Evolutionary conservation across 148 eudicot genomes (phyloP).

Genomic region (Nyssa sinensis): DNA sequence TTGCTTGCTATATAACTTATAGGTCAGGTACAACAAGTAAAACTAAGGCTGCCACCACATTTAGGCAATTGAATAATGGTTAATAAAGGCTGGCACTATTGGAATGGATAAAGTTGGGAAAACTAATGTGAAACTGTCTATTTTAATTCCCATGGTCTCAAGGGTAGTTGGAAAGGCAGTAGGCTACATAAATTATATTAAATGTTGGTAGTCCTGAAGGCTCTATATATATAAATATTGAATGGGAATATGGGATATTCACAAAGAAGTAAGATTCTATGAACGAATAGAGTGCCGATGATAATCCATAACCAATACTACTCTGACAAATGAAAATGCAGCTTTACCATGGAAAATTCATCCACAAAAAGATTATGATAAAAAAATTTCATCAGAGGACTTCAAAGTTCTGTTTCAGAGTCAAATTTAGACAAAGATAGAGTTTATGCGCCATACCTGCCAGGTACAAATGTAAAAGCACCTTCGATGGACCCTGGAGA

Average conservation of each 20-base stretch:
- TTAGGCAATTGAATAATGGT: too few species aligned
- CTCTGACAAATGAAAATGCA: not conserved
- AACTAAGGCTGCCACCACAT: not conserved
- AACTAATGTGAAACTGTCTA: too few species aligned
- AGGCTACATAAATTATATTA: too few species aligned
- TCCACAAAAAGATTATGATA: not conserved
- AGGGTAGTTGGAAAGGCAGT: too few species aligned
- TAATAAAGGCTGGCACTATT: too few species aligned
- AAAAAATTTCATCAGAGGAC: not conserved
- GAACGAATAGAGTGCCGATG: not conserved
- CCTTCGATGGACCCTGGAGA: conserved; percentile 77
- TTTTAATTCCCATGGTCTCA: too few species aligned
- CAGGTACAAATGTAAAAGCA: conserved; percentile 80
- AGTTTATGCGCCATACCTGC: conserved; percentile 50
- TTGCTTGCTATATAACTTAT: not conserved
- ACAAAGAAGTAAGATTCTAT: not conserved
- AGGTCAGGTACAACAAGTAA: too few species aligned
- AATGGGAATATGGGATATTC: too few species aligned
- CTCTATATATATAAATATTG: too few species aligned
- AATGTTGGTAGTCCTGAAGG: too few species aligned
- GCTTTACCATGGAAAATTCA: not conserved
- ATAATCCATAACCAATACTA: not conserved
- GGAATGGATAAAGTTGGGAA: too few species aligned
- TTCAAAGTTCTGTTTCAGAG: not conserved
- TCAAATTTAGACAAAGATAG: not conserved